Evolutionary conservation across 495 filamentous ascomycete genomes (phyloP).

Genomic region (Symbiotaphrina buchneri): DNA sequence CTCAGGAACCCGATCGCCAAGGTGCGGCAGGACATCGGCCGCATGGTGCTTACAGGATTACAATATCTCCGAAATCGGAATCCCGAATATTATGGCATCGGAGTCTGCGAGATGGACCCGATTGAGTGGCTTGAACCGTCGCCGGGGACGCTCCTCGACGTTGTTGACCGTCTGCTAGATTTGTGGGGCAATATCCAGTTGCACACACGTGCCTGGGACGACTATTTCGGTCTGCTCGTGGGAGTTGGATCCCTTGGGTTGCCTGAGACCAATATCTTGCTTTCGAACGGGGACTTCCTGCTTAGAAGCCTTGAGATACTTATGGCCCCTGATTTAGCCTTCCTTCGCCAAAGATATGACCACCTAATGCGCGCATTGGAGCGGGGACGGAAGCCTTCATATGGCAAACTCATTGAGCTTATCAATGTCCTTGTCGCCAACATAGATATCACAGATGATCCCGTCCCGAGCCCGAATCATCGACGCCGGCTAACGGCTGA

Average conservation of each 20-base stretch:
- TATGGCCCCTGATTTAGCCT: conserved; percentile 28
- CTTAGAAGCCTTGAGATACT: conserved; percentile 35
- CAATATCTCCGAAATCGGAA: conserved; percentile 20
- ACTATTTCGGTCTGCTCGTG: conserved; percentile 51
- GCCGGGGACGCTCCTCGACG: conserved; percentile 21
- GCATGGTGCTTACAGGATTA: conserved; percentile 31
- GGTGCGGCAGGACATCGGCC: conserved; percentile 34
- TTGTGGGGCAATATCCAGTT: conserved; percentile 31
- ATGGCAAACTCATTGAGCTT: conserved; percentile 21
- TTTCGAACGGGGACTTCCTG: conserved; percentile 28
- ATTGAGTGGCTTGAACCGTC: conserved; percentile 12
- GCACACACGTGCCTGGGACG: conserved; percentile 45
- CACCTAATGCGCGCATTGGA: conserved; percentile 31
- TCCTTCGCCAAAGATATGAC: conserved; percentile 26
- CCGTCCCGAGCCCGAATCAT: too few species aligned
- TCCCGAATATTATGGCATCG: conserved; percentile 17
- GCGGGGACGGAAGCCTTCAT: conserved; percentile 24
- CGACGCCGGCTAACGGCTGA: neutral
- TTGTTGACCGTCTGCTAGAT: conserved; percentile 28
- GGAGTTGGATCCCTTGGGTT: conserved; percentile 32
- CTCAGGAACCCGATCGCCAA: conserved; percentile 35
- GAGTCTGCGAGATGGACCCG: conserved; percentile 12
- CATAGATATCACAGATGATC: conserved; percentile 19
- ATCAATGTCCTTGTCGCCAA: conserved; percentile 15
- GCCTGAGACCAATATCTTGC: conserved; percentile 26